Evolutionary conservation across 2,329 filamentous ascomycete genomes (phyloP), one percentile per base, ranked within the genome.

Genomic region (Hypoxylon sp.): DNA sequence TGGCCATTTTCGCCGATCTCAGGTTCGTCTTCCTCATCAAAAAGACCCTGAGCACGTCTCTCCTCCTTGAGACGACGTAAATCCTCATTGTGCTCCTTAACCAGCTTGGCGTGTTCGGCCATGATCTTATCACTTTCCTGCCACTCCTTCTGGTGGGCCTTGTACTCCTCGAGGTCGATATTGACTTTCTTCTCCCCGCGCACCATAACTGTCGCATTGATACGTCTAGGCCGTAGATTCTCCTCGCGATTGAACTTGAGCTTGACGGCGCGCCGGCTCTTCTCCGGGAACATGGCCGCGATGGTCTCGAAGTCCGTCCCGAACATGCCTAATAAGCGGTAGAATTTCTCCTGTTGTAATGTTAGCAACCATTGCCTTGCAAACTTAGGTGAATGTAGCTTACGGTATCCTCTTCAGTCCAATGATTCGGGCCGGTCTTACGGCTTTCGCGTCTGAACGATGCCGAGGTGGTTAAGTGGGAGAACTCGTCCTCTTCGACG

Each of bases 251-350:
- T 92, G 81, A 93, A 96, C 78, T 96, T 96, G 71, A 91, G 86
- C 81, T 95, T 95, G 80, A 96, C 86, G 78, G 92, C 89, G 33
- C 90, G 87, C 17, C 93, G 86, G 66, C 87, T 91, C 75, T 91
- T 90, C 70, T 87, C 86, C 0, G 89, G 87, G 75, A 97, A 94
- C 86, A 94, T 89, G 73, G 88, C 88, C 65, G 88, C 86, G 73
- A 97, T 94, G 80, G 93, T 92, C 77, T 91, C 87, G 76, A 96
- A 97, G 77, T 95, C 92, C 1, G 92, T 95, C 62, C 93, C 93
- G 75, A 94, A 94, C 85, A 91, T 92, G 63, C 85, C 82, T 1
- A 97, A 84, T 0, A 89, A 90, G 29, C 90, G 86, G 82, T 94
- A 96, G 81, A 96, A 96, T 48, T 88, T 83, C 61, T 92, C 90